phyloP scores from a whole-genome alignment of 345 rosid species.

The Acer campestre region DNA sequence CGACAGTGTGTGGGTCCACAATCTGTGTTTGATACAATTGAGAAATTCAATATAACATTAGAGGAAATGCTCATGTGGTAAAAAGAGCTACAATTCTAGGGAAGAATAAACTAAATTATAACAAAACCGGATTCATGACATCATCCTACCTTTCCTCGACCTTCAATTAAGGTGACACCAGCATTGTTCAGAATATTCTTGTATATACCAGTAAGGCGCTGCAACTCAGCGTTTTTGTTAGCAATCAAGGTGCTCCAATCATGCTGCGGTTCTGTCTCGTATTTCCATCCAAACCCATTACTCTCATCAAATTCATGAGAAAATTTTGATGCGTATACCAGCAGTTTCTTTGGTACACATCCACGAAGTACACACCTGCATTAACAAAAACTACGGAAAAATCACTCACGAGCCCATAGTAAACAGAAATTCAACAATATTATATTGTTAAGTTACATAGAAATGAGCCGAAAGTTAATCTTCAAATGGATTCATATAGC shows the following conservation, averaged over 20 bases:
- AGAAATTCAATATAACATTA: background rate
- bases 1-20: conserved; percentile 82
- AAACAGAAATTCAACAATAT: background rate
- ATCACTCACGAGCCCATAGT: conserved; percentile 2
- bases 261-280: conserved; percentile 74
- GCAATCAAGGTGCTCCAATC: conserved; percentile 95
- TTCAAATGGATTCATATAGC: too few species aligned
- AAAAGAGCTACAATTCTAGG: background rate
- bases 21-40: conserved; percentile 40
- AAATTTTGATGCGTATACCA: conserved; percentile 87
- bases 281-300: conserved; percentile 87
- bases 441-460: too few species aligned
- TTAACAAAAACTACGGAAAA: background rate
- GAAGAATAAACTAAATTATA: background rate
- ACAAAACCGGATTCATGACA: background rate
- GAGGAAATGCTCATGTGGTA: background rate
- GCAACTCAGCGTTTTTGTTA: conserved; percentile 92
- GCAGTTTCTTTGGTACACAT: conserved; percentile 94
- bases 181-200: conserved; percentile 74
- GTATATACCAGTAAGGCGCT: conserved; percentile 85
- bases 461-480: too few species aligned
- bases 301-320: conserved; percentile 94
- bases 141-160: conserved; percentile 85
- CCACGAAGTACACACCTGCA: conserved; percentile 93
- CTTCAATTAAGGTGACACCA: conserved; percentile 75